These are phyloP conservation scores for Rhododendron simsii DNA, from an alignment of 148 eudicot species.

Conservation along the genomic window DNA sequence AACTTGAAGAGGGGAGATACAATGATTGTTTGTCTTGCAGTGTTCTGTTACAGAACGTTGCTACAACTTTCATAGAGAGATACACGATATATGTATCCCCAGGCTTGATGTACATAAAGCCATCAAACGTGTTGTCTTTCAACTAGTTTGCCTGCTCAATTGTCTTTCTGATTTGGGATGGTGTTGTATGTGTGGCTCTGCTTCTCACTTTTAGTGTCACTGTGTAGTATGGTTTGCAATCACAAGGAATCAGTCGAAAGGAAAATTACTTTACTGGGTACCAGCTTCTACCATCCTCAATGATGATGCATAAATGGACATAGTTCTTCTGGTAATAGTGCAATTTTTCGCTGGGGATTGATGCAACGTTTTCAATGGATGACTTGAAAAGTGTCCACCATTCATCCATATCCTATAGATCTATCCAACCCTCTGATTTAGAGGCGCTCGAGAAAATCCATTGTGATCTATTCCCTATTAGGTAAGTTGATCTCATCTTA, in stretches of 20 bases:
- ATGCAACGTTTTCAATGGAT: slow-evolving; percentile 54
- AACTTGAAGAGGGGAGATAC: neutral
- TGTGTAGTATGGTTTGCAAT: neutral
- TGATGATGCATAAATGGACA: slow-evolving; percentile 52
- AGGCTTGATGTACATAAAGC: too few species aligned
- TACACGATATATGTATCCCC: neutral
- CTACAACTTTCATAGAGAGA: neutral
- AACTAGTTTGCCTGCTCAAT: neutral
- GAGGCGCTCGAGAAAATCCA: slow-evolving; percentile 62
- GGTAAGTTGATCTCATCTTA: slow-evolving; percentile 32
- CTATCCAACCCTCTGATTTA: slow-evolving; percentile 66
- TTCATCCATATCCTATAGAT: slow-evolving; percentile 69
- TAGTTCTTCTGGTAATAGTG: slow-evolving; percentile 12
- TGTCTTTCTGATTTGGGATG: neutral
- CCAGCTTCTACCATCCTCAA: slow-evolving; percentile 14
- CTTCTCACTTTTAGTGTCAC: neutral
- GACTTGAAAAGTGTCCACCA: slow-evolving; percentile 43
- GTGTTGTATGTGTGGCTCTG: neutral
- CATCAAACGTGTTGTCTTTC: neutral
- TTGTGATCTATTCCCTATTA: slow-evolving; percentile 77
- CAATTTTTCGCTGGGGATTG: slow-evolving; percentile 41
- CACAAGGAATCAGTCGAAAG: slow-evolving; percentile 1
- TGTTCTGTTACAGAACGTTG: neutral
- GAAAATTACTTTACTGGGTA: neutral
- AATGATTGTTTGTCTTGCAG: neutral